phyloP scores from a whole-genome alignment of 352 stramenopile species.

The Pythium guiyangense region DNA sequence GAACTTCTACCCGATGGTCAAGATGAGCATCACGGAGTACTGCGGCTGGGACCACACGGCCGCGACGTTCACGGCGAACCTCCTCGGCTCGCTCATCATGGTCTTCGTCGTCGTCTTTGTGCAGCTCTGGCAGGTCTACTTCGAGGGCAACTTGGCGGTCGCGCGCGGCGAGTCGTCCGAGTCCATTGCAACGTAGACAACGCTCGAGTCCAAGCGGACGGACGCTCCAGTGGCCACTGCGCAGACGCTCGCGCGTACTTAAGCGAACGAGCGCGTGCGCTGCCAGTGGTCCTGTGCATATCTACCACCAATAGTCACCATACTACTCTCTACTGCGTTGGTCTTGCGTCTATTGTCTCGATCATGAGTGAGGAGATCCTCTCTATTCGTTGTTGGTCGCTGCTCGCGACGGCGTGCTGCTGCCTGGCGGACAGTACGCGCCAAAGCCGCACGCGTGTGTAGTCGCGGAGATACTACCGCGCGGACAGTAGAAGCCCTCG shows the following conservation, averaged over 20 bases:
- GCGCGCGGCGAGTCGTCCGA: constrained; percentile 32
- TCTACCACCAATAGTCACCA: too few relatives aligned
- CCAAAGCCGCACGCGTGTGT: constrained; percentile 26
- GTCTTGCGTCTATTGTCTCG: too few relatives aligned
- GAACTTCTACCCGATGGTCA: constrained; percentile 89
- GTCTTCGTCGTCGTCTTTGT: constrained; percentile 86
- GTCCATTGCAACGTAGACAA: too few relatives aligned
- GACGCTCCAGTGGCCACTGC: too few relatives aligned
- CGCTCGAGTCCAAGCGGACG: too few relatives aligned
- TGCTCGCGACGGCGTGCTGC: constrained; percentile 14
- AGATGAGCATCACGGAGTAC: constrained; percentile 91
- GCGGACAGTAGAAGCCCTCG: constrained; percentile 57
- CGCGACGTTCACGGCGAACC: constrained; percentile 80
- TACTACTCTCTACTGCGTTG: too few relatives aligned
- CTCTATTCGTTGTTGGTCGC: too few relatives aligned
- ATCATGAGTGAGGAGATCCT: too few relatives aligned
- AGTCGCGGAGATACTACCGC: constrained; percentile 41
- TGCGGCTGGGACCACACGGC: constrained; percentile 86
- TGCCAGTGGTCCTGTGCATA: too few relatives aligned
- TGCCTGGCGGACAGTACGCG: constrained; percentile 39
- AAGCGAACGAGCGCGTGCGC: too few relatives aligned
- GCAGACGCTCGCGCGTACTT: too few relatives aligned
- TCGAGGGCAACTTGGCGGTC: constrained; percentile 57
- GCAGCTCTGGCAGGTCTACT: constrained; percentile 87
- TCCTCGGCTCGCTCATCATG: constrained; percentile 80